phyloP scores from a whole-genome alignment of 352 stramenopile genomes.

The Aphanomyces stellatus region DNA sequence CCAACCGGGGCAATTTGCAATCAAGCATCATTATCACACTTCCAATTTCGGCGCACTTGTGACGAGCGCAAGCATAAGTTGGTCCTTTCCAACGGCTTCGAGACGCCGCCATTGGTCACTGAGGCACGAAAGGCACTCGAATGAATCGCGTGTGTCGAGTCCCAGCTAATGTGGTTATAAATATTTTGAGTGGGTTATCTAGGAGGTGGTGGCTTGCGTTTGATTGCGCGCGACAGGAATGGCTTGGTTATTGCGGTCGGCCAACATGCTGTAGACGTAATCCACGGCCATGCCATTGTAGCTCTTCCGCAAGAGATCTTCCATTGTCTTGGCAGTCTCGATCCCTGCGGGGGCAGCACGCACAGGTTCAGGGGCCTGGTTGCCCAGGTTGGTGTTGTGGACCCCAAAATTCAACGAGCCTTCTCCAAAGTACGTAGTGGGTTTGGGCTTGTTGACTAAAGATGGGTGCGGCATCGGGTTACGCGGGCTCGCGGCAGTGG shows the following conservation, averaged over 20 bases:
- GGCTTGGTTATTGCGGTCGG: not conserved
- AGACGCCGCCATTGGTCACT: too few species aligned
- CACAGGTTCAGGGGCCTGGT: not conserved
- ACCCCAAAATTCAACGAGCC: conserved; percentile 6
- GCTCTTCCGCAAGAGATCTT: conserved; percentile 14
- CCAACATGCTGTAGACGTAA: conserved; percentile 20
- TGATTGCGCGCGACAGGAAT: not conserved
- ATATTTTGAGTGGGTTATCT: not conserved
- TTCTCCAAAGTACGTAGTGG: conserved; percentile 14
- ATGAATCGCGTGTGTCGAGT: too few species aligned
- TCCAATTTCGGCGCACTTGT: too few species aligned
- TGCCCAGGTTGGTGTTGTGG: not conserved
- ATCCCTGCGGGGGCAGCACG: not conserved
- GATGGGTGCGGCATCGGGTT: not conserved
- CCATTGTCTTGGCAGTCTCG: not conserved
- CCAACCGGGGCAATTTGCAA: too few species aligned
- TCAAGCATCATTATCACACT: too few species aligned
- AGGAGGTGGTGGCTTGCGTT: not conserved
- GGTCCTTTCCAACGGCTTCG: too few species aligned
- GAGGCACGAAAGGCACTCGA: too few species aligned
- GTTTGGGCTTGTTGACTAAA: not conserved
- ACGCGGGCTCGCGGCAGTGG: not conserved
- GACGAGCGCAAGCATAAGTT: too few species aligned
- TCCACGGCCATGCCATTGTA: conserved; percentile 17
- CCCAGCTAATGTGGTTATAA: conserved; percentile 1